Evolutionary conservation across 2,329 filamentous ascomycete genomes (phyloP).

Genomic region (Aspergillus pseudonomiae): DNA sequence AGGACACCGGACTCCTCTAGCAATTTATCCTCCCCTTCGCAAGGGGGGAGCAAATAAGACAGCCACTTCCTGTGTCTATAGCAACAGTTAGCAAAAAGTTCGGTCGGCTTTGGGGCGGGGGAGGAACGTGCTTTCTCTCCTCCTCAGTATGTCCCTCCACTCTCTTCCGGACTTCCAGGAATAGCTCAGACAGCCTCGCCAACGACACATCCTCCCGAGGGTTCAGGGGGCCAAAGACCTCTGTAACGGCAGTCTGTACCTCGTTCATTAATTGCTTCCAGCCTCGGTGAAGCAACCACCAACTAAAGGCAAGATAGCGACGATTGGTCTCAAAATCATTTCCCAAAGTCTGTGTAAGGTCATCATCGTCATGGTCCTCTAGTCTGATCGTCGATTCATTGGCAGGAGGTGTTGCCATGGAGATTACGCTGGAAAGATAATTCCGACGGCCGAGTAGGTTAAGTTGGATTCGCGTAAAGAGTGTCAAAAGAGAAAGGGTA

Average conservation of each 20-base stretch:
- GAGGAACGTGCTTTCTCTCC: conserved; percentile 56
- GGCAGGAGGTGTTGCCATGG: conserved; percentile 75
- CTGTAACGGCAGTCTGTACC: conserved; percentile 82
- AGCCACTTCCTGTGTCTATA: conserved; percentile 71
- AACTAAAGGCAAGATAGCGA: conserved; percentile 93
- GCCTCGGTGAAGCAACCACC: conserved; percentile 93
- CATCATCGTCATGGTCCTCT: conserved; percentile 93
- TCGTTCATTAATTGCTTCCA: conserved; percentile 81
- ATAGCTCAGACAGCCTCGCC: conserved; percentile 76
- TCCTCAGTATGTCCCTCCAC: conserved; percentile 75
- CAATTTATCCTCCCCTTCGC: conserved; percentile 77
- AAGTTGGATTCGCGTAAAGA: conserved; percentile 92
- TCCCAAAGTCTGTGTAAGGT: conserved; percentile 81
- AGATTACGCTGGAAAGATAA: conserved; percentile 93
- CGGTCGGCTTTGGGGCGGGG: conserved; percentile 12
- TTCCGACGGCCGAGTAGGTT: conserved; percentile 94
- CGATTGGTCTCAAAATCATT: conserved; percentile 96
- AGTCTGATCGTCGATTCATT: conserved; percentile 78
- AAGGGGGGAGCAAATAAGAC: conserved; percentile 77
- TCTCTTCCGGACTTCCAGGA: conserved; percentile 78
- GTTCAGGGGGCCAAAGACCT: conserved; percentile 86
- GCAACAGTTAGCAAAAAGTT: conserved; percentile 24
- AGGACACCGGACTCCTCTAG: conserved; percentile 81
- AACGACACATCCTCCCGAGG: conserved; percentile 86
- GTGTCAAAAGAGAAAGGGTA: conserved; percentile 81